These are phyloP conservation scores for Chrysopogon serrulatus DNA, from an alignment of 176 grass and related monocot species.

Conservation along the genomic window DNA sequence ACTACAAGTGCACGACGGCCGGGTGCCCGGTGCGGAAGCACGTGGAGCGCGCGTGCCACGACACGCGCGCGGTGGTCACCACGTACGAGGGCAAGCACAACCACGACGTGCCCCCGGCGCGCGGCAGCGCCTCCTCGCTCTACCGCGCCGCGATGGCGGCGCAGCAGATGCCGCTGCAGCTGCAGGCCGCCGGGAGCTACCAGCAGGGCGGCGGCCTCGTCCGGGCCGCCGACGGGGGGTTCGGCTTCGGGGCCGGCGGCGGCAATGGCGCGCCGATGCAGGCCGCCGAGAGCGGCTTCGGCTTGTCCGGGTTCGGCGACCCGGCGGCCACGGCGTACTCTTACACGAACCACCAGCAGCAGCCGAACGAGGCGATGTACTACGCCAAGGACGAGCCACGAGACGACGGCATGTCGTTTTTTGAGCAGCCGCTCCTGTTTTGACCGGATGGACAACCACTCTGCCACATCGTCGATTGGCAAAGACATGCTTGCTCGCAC, in stretches of 20 bases:
- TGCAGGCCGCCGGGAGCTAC: background rate
- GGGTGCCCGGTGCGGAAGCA: slow-evolving; percentile 84
- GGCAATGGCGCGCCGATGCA: background rate
- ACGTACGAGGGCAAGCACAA: slow-evolving; percentile 92
- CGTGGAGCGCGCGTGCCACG: slow-evolving; percentile 86
- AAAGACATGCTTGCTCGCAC: background rate
- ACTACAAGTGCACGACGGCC: slow-evolving; percentile 88
- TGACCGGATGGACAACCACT: background rate
- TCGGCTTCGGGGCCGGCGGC: background rate
- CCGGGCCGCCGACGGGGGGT: background rate
- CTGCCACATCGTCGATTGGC: background rate
- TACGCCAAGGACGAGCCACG: slow-evolving; percentile 53
- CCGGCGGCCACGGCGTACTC: background rate
- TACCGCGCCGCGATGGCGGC: slow-evolving; percentile 10
- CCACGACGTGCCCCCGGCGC: slow-evolving; percentile 77
- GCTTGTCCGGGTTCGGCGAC: slow-evolving; percentile 21
- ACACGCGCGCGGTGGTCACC: slow-evolving; percentile 77
- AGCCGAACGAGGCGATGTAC: slow-evolving; percentile 12
- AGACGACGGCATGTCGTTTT: slow-evolving; percentile 37
- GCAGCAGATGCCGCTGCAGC: background rate
- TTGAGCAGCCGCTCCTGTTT: slow-evolving; percentile 31
- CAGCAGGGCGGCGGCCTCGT: background rate
- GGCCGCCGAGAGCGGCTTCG: slow-evolving; percentile 1
- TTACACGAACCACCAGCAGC: slow-evolving; percentile 25
- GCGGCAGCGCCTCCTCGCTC: slow-evolving; percentile 45